These are phyloP conservation scores for Stachybotrys echinatus DNA, from an alignment of 2,329 filamentous ascomycete genomes.

Conservation along the genomic window DNA sequence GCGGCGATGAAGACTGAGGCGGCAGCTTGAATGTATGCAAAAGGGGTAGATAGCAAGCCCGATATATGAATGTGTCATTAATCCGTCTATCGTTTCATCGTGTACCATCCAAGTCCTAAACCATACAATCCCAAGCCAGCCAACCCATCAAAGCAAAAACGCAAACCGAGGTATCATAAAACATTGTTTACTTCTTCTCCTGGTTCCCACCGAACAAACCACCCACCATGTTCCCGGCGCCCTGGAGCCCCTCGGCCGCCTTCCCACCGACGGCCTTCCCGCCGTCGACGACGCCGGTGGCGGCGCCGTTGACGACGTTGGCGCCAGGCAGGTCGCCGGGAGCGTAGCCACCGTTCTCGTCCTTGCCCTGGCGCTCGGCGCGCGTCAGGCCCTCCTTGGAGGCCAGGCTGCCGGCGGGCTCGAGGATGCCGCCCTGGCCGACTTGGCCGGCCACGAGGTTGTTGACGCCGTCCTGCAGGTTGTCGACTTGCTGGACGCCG, in stretches of 20 bases:
- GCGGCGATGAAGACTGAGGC: not conserved
- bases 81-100: not conserved
- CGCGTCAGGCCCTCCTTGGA: slow-evolving; percentile 64
- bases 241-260: slow-evolving; percentile 20
- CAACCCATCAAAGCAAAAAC: not conserved
- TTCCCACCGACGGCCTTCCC: slow-evolving; percentile 20
- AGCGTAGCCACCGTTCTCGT: slow-evolving; percentile 49
- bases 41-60: too few species aligned
- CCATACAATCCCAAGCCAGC: not conserved
- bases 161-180: not conserved
- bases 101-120: not conserved
- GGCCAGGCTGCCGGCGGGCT: slow-evolving; percentile 56
- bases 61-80: not conserved
- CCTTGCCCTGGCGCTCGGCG: slow-evolving; percentile 58
- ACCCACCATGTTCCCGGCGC: slow-evolving; percentile 22
- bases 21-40: not conserved
- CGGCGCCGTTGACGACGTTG: slow-evolving; percentile 17
- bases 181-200: slow-evolving; percentile 7
- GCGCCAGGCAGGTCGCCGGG: slow-evolving; percentile 23
- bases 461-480: slow-evolving; percentile 62
- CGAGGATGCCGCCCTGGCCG: slow-evolving; percentile 61
- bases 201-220: slow-evolving; percentile 25
- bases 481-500: slow-evolving; percentile 60
- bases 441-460: slow-evolving; percentile 57
- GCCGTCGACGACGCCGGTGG: slow-evolving; percentile 20